Evolutionary conservation across 768 basidiomycete genomes (phyloP).

Genomic region (Trametes sanguinea): DNA sequence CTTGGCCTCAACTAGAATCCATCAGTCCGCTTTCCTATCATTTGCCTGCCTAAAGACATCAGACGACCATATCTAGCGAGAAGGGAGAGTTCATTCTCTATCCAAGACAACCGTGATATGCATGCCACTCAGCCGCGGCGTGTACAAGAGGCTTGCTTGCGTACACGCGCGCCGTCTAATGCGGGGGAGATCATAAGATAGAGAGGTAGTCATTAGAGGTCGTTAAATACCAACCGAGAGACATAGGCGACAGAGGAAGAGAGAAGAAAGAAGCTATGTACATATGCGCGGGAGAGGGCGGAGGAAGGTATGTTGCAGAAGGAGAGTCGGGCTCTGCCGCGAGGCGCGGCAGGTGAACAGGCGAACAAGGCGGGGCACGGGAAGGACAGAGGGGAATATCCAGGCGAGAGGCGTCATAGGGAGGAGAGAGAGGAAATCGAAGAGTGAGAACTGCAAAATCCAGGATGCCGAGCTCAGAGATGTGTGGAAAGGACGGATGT

Average conservation of each 20-base stretch:
- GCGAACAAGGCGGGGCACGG: constrained; percentile 1
- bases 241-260: constrained; percentile 1
- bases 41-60: neutral
- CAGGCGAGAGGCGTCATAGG: constrained; percentile 6
- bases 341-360: constrained; percentile 17
- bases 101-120: neutral
- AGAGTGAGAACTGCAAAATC: constrained; percentile 5
- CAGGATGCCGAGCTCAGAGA: constrained; percentile 13
- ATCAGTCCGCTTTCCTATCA: neutral
- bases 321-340: constrained; percentile 21
- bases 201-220: constrained; percentile 22
- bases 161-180: neutral
- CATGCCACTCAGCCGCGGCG: neutral
- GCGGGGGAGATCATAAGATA: constrained; percentile 16
- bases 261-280: constrained; percentile 9
- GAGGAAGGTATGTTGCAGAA: constrained; percentile 5
- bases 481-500: neutral
- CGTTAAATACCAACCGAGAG: constrained; percentile 25
- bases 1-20: neutral
- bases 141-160: neutral
- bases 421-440: neutral
- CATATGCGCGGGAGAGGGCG: constrained; percentile 13
- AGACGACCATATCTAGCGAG: neutral
- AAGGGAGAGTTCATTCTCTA: neutral
- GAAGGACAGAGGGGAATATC: constrained; percentile 3